Evolutionary conservation across 177 flowering plant genomes (phyloP), one percentile per base, ranked within the genome.

Genomic region (Telopea speciosissima): DNA sequence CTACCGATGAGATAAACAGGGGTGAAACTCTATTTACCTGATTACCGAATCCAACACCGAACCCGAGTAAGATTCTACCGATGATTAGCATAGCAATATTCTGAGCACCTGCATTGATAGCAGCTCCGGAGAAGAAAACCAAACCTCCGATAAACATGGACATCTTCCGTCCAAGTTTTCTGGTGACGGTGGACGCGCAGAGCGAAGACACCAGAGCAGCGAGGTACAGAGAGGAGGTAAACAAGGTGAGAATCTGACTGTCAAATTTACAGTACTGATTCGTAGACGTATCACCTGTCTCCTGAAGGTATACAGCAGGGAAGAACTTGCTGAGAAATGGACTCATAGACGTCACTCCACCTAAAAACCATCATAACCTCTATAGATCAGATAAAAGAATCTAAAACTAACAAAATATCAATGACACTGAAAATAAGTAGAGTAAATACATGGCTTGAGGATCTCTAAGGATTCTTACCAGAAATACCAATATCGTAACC

Each of bases 401-500:
- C 40, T 5, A 31, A 31, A n/a, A n/a, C n/a, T n/a, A 31, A 31
- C 5, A 31, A 31, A 31, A 31, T 2, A 31, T 31, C 5, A 31
- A 31, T 31, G 33, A 31, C 2, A 31, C 2, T 31, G 31, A 28
- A 28, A 28, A 4, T 28, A 28, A 28, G 31, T 28, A 28, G 2
- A 28, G 31, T 28, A 4, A 28, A 28, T 28, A 28, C 2, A 28
- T 28, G 31, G 31, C 3, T 28, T 28, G 31, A 28, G 40, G 23
- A 23, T 19, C n/a, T 8, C 22, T 7, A 24, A 67, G n/a, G n/a
- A 42, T 28, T 13, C 26, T 14, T 74, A 88, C 97, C 95, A 42
- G 96, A 90, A 66, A 92, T 83, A 9, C 97, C 97, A 49, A 90
- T 84, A 62, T 92, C 97, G 63, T 92, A 92, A 40, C 97, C 97